Evolutionary conservation across 768 basidiomycete genomes (phyloP), one percentile per base, ranked within the genome.

Genomic region (Leucosporidium creatinivorum): DNA sequence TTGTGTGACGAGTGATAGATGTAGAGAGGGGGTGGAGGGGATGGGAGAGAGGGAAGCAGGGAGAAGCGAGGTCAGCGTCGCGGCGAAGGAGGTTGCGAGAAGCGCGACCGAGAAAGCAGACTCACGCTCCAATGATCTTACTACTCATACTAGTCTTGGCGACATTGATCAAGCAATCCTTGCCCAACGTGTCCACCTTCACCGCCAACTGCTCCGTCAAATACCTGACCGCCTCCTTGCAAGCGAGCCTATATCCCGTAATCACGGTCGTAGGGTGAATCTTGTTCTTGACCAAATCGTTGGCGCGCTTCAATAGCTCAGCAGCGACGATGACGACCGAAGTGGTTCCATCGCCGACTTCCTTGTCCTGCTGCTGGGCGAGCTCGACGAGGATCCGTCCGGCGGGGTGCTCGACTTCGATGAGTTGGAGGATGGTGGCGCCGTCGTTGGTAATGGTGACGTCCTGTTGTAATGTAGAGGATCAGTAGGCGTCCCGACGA

Each of bases 371-470:
- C 76, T 98, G 97, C 80, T 98, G 93, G 2, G 96, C 93, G 55
- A 99, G 89, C 79, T 97, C 93, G 57, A 98, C 93, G 72, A 99
- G 92, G 70, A 99, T 93, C 71, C 91, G 88, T 26, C 93, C 96
- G 6, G 96, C 96, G 31, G 96, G 96, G 77, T 98, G 92, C 75
- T 96, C 91, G 55, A 99, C 93, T 21, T 91, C 86, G 50, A 98
- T 82, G 25, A 98, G 83, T 28, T 90, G 87, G 49, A 99, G 85
- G 74, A 99, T 99, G n/a, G 96, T 98, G 21, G 96, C 96, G 58
- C 96, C 96, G 80, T 98, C 96, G 80, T 99, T 99, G 57, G 96
- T 97, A 78, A 99, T 98, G 36, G 96, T 98, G 33, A 98, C 93
- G 84, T 99, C 96, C 92, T 94, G 79, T 33, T 36, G 8, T 6